A percentile compares a stretch with the other conserved stretches of the same genome.
Evolutionary conservation across 257 asterid genomes (phyloP).

Genomic region (Oldenlandia corymbosa): DNA sequence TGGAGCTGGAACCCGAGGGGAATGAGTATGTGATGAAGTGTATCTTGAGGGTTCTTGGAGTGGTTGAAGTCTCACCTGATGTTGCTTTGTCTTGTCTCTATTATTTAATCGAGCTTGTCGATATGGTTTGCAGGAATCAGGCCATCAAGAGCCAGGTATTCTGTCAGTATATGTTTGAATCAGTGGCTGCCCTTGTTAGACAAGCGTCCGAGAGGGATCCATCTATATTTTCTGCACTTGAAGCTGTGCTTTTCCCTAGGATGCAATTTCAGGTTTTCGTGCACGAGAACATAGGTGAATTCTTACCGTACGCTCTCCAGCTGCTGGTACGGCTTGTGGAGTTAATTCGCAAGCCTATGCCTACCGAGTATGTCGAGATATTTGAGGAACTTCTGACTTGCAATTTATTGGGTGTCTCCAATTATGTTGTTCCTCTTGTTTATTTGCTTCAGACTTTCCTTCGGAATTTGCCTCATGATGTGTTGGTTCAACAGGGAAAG

Average conservation of each 20-base stretch:
- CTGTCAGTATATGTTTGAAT: conserved; percentile 79
- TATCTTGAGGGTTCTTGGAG: conserved; percentile 90
- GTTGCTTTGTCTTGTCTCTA: conserved; percentile 77
- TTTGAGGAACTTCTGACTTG: conserved; percentile 64
- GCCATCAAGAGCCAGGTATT: conserved; percentile 74
- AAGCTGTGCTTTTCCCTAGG: conserved; percentile 62
- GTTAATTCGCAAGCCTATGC: conserved; percentile 63
- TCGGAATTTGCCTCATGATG: conserved; percentile 74
- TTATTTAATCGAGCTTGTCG: conserved; percentile 59
- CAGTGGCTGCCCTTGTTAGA: conserved; percentile 74
- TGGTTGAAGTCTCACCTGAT: conserved; percentile 62
- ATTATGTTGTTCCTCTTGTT: conserved; percentile 85
- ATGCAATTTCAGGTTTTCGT: conserved; percentile 65
- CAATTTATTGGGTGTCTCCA: conserved; percentile 85
- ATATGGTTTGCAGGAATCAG: conserved; percentile 79
- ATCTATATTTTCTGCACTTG: conserved; percentile 64
- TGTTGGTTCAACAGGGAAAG: conserved; percentile 72
- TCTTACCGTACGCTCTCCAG: conserved; percentile 88
- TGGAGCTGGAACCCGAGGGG: conserved; percentile 93
- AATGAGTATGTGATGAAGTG: conserved; percentile 96
- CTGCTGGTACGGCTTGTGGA: conserved; percentile 94
- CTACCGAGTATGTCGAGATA: conserved; percentile 64
- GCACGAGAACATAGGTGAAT: conserved; percentile 64
- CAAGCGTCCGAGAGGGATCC: conserved; percentile 76
- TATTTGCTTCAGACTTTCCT: conserved; percentile 91